These are phyloP conservation scores for Phytophthora megakarya DNA, from an alignment of 352 stramenopile species.

Conservation along the genomic window DNA sequence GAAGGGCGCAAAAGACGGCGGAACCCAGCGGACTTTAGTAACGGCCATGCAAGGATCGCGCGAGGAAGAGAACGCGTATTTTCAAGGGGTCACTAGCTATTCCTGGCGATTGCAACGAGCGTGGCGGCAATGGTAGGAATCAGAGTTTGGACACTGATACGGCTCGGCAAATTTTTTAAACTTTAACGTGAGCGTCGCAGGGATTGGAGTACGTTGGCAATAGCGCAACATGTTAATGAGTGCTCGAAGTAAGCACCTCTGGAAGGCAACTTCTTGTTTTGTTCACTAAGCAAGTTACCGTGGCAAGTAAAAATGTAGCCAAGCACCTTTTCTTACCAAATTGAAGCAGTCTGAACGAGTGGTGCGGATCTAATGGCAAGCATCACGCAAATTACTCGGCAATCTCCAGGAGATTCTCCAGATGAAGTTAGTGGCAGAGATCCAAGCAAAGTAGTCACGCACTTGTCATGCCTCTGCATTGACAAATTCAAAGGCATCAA, in stretches of 20 bases:
- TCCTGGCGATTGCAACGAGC: neutral
- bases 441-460: no score
- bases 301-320: conserved; percentile 18
- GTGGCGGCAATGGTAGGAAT: neutral
- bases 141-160: neutral
- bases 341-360: conserved; percentile 10
- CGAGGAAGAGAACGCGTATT: neutral
- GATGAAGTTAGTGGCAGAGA: no score
- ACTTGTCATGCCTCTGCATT: no score
- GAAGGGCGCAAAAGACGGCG: conserved; percentile 7
- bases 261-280: no score
- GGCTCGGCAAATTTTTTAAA: no score
- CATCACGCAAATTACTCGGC: no score
- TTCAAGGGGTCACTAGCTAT: conserved; percentile 4
- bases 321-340: conserved; percentile 25
- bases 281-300: neutral
- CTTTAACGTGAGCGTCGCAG: neutral
- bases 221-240: no score
- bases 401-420: no score
- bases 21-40: conserved; percentile 8
- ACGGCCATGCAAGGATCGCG: conserved; percentile 10
- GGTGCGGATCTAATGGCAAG: no score
- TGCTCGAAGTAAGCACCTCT: no score
- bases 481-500: no score
- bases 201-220: no score